Conservation (phyloP, 2,329 filamentous ascomycete genomes). For the Pseudocercospora musae region DNA sequence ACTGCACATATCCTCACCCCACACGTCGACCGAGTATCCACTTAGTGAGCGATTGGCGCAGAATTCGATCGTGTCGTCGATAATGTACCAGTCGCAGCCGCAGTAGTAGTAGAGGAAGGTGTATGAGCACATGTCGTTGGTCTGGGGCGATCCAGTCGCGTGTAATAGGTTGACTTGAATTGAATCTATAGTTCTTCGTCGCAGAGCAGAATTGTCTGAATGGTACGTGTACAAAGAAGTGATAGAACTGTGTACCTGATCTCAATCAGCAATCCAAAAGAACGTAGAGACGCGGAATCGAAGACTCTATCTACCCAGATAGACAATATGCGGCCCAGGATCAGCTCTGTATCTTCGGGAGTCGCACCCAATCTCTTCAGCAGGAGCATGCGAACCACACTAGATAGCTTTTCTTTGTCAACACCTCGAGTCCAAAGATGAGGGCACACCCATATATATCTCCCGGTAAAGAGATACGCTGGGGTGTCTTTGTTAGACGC, state of each 20-base stretch:
- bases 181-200: neutral
- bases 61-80: constrained; percentile 45
- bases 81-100: constrained; percentile 50
- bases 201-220: neutral
- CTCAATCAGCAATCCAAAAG: neutral
- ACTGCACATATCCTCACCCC: constrained; percentile 44
- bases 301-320: neutral
- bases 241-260: neutral
- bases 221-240: too few species aligned
- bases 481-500: neutral
- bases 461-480: neutral
- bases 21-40: constrained; percentile 48
- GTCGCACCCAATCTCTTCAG: too few species aligned
- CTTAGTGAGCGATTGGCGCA: constrained; percentile 45
- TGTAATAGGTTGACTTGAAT: neutral
- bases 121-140: neutral
- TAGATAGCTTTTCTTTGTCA: neutral
- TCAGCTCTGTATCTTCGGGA: neutral
- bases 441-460: too few species aligned
- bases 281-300: neutral
- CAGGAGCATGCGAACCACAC: neutral
- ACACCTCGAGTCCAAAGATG: too few species aligned
- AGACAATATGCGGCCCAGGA: neutral
- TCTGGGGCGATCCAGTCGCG: neutral
- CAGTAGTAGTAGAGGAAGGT: constrained; percentile 49